Conservation (phyloP, 1,284 basidiomycete genomes). For the Pascua guehoae region DNA sequence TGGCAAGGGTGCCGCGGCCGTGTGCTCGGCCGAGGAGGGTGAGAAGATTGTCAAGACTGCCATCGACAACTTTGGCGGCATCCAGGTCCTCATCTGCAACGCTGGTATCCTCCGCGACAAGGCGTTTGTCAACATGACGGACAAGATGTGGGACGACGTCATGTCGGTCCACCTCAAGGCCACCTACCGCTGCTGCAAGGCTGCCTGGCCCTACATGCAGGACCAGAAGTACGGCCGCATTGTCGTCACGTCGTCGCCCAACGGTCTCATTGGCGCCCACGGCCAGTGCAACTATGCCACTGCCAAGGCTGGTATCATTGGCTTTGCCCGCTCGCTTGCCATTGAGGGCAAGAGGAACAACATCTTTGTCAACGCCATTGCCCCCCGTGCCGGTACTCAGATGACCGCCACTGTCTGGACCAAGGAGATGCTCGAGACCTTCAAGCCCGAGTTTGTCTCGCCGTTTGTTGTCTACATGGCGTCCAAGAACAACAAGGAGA, state of each 20-base stretch:
- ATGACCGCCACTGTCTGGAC: slow-evolving; percentile 85
- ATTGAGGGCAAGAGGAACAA: slow-evolving; percentile 91
- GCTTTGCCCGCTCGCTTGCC: slow-evolving; percentile 81
- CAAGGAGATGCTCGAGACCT: slow-evolving; percentile 84
- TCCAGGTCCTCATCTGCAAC: slow-evolving; percentile 89
- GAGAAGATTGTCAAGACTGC: slow-evolving; percentile 85
- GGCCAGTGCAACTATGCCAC: slow-evolving; percentile 83
- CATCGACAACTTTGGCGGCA: slow-evolving; percentile 78
- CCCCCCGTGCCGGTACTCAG: slow-evolving; percentile 83
- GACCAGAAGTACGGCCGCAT: slow-evolving; percentile 97
- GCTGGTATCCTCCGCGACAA: slow-evolving; percentile 92
- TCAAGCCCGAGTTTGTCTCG: slow-evolving; percentile 79
- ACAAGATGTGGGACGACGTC: slow-evolving; percentile 92
- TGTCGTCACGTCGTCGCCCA: slow-evolving; percentile 86
- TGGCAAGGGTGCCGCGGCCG: slow-evolving; percentile 78
- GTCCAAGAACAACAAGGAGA: slow-evolving; percentile 71
- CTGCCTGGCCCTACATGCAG: slow-evolving; percentile 95
- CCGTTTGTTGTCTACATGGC: slow-evolving; percentile 87
- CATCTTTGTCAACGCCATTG: slow-evolving; percentile 82
- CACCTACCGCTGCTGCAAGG: slow-evolving; percentile 77
- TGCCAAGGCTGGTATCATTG: slow-evolving; percentile 90
- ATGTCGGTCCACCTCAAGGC: slow-evolving; percentile 75
- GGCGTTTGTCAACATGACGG: slow-evolving; percentile 82
- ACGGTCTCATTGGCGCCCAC: slow-evolving; percentile 93
- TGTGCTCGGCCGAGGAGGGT: slow-evolving; percentile 82